phyloP scores from a whole-genome alignment of 2,329 filamentous ascomycete genomes.

The Trichophyton benhamiae region DNA sequence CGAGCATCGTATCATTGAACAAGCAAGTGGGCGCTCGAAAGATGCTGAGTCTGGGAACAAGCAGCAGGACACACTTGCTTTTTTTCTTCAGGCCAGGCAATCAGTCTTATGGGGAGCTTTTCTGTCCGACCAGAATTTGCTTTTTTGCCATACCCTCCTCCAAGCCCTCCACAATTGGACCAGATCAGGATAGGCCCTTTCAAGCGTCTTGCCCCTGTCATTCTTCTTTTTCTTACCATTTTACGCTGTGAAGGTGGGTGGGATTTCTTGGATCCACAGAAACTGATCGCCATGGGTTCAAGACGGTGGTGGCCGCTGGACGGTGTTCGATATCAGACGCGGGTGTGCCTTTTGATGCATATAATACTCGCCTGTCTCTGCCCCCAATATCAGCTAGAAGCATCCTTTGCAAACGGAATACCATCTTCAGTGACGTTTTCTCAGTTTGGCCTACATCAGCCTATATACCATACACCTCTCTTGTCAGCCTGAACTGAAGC shows the following conservation, averaged over 20 bases:
- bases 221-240: not conserved
- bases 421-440: not conserved
- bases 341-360: not conserved
- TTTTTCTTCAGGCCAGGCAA: slow-evolving; percentile 1
- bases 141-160: slow-evolving; percentile 4
- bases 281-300: not conserved
- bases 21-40: not conserved
- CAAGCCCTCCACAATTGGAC: not conserved
- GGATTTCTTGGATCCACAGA: slow-evolving; percentile 2
- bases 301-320: not conserved
- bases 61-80: not conserved
- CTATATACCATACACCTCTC: not conserved
- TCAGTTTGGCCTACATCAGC: not conserved
- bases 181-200: slow-evolving; percentile 3
- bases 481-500: not conserved
- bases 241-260: not conserved
- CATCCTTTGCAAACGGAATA: not conserved
- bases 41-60: slow-evolving; percentile 1
- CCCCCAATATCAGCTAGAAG: not conserved
- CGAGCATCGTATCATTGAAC: not conserved
- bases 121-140: slow-evolving; percentile 3
- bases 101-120: slow-evolving; percentile 3
- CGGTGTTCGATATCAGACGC: not conserved
- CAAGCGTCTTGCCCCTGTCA: slow-evolving; percentile 5
- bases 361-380: not conserved